phyloP scores from a whole-genome alignment of 2,329 filamentous ascomycete species.

The Neofusicoccum cordaticola region DNA sequence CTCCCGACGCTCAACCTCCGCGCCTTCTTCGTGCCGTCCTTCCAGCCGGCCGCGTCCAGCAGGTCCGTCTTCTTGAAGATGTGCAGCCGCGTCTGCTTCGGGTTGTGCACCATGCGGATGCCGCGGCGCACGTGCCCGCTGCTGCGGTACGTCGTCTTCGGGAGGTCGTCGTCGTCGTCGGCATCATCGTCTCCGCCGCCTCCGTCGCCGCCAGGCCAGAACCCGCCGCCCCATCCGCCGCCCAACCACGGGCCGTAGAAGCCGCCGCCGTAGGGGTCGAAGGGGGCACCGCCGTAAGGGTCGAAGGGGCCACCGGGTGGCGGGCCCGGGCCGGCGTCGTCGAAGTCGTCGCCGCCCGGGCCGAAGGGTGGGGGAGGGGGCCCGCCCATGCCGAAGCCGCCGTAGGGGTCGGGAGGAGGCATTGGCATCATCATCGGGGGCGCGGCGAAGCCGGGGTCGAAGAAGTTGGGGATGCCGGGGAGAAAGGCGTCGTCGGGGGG shows the following conservation, averaged over 20 bases:
- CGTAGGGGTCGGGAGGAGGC: too few relatives aligned
- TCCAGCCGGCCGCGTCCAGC: background rate
- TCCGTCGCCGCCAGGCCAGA: background rate
- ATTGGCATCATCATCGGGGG: too few relatives aligned
- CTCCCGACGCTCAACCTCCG: background rate
- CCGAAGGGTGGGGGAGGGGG: background rate
- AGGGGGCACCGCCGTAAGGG: background rate
- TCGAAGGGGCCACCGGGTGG: background rate
- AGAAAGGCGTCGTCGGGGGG: background rate
- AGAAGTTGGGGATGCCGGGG: background rate
- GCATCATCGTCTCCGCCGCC: background rate
- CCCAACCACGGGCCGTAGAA: background rate
- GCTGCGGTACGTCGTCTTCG: background rate
- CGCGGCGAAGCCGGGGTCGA: background rate
- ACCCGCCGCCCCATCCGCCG: background rate
- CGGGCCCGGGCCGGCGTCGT: background rate
- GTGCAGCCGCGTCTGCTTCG: conserved; percentile 6
- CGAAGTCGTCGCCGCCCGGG: background rate
- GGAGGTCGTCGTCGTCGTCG: background rate
- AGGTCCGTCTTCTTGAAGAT: conserved; percentile 6
- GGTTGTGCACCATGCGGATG: background rate
- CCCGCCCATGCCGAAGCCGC: background rate
- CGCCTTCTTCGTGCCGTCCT: background rate
- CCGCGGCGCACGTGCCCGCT: background rate
- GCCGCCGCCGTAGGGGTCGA: background rate